Percentiles rank a stretch among this genome's conserved stretches.
Evolutionary conservation across 768 basidiomycete species (phyloP).

Genomic region (Daedaleopsis nitida): DNA sequence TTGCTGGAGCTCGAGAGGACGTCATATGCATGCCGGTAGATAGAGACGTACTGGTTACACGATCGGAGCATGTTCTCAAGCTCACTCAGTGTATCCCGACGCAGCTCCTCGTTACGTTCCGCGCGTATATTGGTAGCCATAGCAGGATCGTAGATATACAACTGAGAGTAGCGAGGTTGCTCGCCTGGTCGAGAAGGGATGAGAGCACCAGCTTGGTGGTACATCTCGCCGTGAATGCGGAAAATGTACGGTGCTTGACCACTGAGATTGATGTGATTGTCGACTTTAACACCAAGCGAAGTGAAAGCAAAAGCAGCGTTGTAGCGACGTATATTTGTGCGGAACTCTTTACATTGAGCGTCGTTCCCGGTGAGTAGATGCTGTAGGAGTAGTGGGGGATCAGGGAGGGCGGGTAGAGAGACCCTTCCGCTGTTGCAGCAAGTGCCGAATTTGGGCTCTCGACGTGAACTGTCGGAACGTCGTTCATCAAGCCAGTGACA

Average conservation of each 20-base stretch:
- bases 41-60: conserved; percentile 1
- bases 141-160: conserved; percentile 43
- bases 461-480: conserved; percentile 15
- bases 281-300: conserved; percentile 35
- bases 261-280: conserved; percentile 28
- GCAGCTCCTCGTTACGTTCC: conserved; percentile 5
- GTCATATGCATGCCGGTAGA: conserved; percentile 21
- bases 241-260: conserved; percentile 38
- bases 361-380: conserved; percentile 21
- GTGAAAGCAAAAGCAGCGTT: conserved; percentile 45
- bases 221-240: conserved; percentile 38
- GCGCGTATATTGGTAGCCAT: conserved; percentile 34
- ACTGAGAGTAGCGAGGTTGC: conserved; percentile 39
- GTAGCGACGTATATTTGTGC: conserved; percentile 40
- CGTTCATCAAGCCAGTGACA: conserved; percentile 40
- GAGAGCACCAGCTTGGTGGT: conserved; percentile 39
- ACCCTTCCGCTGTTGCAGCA: conserved; percentile 43
- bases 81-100: conserved; percentile 7
- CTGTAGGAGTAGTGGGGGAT: conserved; percentile 28
- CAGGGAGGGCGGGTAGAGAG: conserved; percentile 23
- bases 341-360: conserved; percentile 29
- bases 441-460: conserved; percentile 32
- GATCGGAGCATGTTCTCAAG: conserved; percentile 16
- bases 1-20: conserved; percentile 2
- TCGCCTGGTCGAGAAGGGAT: no score